Conservation (phyloP, 1,139 yeast genomes). For the Yamadazyma sp. region DNA sequence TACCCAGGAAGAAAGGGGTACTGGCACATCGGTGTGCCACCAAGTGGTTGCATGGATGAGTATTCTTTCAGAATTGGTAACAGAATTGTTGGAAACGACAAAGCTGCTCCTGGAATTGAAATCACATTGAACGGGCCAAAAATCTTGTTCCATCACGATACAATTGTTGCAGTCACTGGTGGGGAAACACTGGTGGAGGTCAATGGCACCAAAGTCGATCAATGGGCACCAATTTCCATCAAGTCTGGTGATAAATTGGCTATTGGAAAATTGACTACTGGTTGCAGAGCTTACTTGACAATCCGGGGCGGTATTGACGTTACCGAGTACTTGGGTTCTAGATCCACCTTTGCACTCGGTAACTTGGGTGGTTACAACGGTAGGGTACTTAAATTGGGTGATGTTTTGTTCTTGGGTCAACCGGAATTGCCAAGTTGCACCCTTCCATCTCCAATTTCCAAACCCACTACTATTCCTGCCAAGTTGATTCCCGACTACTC, state of each 20-base stretch:
- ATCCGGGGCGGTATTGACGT: conserved; percentile 93
- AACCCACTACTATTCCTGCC: conserved; percentile 57
- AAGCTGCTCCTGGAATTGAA: conserved; percentile 84
- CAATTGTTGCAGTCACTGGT: conserved; percentile 82
- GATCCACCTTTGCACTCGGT: conserved; percentile 94
- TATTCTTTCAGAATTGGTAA: conserved; percentile 88
- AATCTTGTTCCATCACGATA: conserved; percentile 75
- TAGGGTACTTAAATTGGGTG: conserved; percentile 86
- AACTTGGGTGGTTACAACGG: conserved; percentile 95
- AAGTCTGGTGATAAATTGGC: conserved; percentile 73
- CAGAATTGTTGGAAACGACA: conserved; percentile 82
- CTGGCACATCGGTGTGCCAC: conserved; percentile 95
- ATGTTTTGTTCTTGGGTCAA: conserved; percentile 82
- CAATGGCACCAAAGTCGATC: conserved; percentile 53
- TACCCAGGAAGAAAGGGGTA: conserved; percentile 88
- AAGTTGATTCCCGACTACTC: conserved; percentile 59
- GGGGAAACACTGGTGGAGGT: conserved; percentile 69
- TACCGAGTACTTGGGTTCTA: conserved; percentile 90
- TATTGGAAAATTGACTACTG: conserved; percentile 77
- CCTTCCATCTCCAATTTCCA: conserved; percentile 68
- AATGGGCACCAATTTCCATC: conserved; percentile 69
- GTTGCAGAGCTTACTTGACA: conserved; percentile 89
- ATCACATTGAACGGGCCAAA: conserved; percentile 87
- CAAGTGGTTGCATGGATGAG: conserved; percentile 97
- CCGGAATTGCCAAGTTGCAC: conserved; percentile 67